Conservation (phyloP, 257 asterid genomes). For the Cynanchum wilfordii region DNA sequence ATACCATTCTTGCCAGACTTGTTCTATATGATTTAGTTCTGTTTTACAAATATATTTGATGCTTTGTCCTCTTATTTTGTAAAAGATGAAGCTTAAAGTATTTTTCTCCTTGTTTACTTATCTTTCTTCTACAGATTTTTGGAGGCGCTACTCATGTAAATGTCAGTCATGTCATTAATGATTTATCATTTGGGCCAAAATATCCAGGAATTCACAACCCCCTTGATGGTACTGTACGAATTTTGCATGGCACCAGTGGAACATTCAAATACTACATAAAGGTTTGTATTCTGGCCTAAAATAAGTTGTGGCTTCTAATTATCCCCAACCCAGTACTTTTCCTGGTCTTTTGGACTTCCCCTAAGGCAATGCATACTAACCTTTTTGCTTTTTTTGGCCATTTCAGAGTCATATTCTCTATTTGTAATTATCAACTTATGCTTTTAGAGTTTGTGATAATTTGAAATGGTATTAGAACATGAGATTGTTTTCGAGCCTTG, state of each 20-base stretch:
- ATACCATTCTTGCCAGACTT: not conserved
- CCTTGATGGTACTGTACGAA: slow-evolving; percentile 82
- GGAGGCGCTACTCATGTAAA: slow-evolving; percentile 83
- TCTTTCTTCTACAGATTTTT: slow-evolving; percentile 63
- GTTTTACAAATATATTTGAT: not conserved
- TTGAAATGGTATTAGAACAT: no score
- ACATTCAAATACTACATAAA: slow-evolving; percentile 97
- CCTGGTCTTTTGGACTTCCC: not conserved
- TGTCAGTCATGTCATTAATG: slow-evolving; percentile 91
- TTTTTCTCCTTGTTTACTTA: slow-evolving; percentile 6
- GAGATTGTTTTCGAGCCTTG: no score
- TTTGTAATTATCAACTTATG: not conserved
- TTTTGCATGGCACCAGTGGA: slow-evolving; percentile 81
- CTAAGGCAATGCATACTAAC: not conserved
- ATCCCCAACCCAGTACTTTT: not conserved
- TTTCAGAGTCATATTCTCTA: not conserved
- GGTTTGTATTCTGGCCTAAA: slow-evolving; percentile 37
- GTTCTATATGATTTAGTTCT: not conserved
- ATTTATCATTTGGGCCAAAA: slow-evolving; percentile 92
- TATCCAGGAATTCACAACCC: slow-evolving; percentile 98
- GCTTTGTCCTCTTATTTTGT: not conserved
- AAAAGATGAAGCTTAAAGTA: not conserved
- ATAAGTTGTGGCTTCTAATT: not conserved
- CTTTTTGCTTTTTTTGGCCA: not conserved
- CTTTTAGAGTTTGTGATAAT: no score